Base-by-base conservation (phyloP, 768 basidiomycete genomes). In the Phlegmacium glaucopus region DNA sequence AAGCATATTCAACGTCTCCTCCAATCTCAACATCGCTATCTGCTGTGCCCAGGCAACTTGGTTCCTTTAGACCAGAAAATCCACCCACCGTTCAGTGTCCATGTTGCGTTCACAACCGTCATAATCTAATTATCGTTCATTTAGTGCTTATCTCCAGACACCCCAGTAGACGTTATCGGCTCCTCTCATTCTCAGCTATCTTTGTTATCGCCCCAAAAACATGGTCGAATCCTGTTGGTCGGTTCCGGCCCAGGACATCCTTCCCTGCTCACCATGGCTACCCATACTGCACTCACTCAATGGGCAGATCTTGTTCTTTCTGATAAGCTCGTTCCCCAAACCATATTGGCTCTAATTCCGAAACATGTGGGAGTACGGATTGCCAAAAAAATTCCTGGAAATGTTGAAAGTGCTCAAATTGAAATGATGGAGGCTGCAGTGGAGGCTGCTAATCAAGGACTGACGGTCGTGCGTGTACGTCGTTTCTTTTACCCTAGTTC, bases 231-330 rank as follows among this genome's bases (percentile, higher is more conserved):
- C 46, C 71, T 91, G 36, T 83, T 99, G 12, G 85, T 94, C 25
- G 94, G 96, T 4, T 95, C 94, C 11, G 96, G 96, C 2, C 94
- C 96, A 1, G 96, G 96, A 4, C 93, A 95, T 53, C 93, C 95
- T 0, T 87, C 89, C 3, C 78, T 99, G 13, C 82, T 99, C 43
- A 97, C 96, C 1, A 67, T 90, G 7, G 90, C 94, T 1, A 90
- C 94, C 0, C 89, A 90, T 55, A 77, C 75, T 13, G 82, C 87
- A 0, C 78, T 99, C 36, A 91, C 89, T 1, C 74, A 77, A 46
- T 75, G 82, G 25, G 91, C 94, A 1, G 85, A 95, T 53, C 72
- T 96, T 18, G 90, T 98, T 9, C 80, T 99, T 10, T 90, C 93
- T 11, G 96, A 99, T 70, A 99, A 99, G 59, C 87, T 99, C 25